Evolutionary conservation across 2,329 filamentous ascomycete species (phyloP).

Genomic region (Bimuria novae-zelandiae): DNA sequence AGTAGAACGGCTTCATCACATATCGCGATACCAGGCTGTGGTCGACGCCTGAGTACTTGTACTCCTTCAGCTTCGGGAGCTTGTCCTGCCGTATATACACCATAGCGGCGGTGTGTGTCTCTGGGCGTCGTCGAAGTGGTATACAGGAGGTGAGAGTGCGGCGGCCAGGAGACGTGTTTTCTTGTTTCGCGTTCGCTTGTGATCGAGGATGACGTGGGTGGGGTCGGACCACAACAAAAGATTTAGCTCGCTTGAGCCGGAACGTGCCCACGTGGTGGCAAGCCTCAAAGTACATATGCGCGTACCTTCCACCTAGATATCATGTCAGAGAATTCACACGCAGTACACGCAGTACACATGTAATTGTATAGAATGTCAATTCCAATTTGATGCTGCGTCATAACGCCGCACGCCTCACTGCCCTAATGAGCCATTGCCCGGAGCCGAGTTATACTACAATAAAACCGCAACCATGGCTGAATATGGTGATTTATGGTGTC

Average conservation of each 20-base stretch:
- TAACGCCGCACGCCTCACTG: not conserved
- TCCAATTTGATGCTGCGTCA: not conserved
- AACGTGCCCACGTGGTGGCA: not conserved
- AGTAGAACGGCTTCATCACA: conserved; percentile 97
- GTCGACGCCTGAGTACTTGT: conserved; percentile 94
- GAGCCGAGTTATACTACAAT: conserved; percentile 6
- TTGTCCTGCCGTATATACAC: conserved; percentile 94
- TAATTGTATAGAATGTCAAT: not conserved
- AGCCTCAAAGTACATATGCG: no score
- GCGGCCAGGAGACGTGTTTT: conserved; percentile 12
- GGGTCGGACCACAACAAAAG: conserved; percentile 7
- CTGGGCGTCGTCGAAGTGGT: not conserved
- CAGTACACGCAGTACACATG: not conserved
- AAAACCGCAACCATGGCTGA: conserved; percentile 2
- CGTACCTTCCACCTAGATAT: no score
- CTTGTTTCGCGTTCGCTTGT: conserved; percentile 20
- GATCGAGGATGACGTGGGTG: conserved; percentile 38
- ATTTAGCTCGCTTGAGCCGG: not conserved
- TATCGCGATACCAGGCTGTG: conserved; percentile 89
- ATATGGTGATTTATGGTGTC: not conserved
- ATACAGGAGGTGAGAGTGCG: conserved; percentile 5
- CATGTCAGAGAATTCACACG: not conserved
- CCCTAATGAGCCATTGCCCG: not conserved
- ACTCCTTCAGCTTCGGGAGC: conserved; percentile 85
- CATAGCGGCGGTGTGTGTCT: conserved; percentile 58